Conservation (phyloP, 78 protist species). For the Dictyostelium purpureum region DNA sequence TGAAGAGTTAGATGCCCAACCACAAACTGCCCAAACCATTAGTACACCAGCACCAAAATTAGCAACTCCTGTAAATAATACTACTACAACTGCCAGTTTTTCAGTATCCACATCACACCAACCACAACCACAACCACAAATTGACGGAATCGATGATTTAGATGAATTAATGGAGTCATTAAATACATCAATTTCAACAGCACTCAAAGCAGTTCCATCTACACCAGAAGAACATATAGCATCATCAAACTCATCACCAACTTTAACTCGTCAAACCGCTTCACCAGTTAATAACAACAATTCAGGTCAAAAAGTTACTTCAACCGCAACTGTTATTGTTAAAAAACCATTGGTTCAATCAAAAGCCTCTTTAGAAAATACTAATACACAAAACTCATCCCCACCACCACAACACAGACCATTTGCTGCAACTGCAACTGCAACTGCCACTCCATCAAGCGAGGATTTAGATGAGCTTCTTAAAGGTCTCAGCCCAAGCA, state of each 20-base stretch:
- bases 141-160: constrained; percentile 37
- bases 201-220: constrained; percentile 28
- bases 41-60: background rate
- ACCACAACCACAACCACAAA: background rate
- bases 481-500: constrained; percentile 39
- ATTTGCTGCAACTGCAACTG: constrained; percentile 3
- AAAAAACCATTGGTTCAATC: constrained; percentile 39
- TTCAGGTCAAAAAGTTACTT: constrained; percentile 1
- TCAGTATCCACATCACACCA: background rate
- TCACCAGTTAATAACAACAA: background rate
- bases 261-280: background rate
- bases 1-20: constrained; percentile 38
- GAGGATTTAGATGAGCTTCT: constrained; percentile 67
- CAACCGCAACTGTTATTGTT: constrained; percentile 26
- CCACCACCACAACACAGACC: background rate
- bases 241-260: constrained; percentile 15
- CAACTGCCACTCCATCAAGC: constrained; percentile 8
- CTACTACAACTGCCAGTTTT: background rate
- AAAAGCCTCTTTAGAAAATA: constrained; percentile 41
- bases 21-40: background rate
- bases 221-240: constrained; percentile 27
- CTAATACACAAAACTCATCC: background rate
- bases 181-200: constrained; percentile 34
- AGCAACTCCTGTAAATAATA: too few species aligned
- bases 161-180: constrained; percentile 80